Conservation (phyloP, 2,329 filamentous ascomycete species). For the Alternaria viburni region DNA sequence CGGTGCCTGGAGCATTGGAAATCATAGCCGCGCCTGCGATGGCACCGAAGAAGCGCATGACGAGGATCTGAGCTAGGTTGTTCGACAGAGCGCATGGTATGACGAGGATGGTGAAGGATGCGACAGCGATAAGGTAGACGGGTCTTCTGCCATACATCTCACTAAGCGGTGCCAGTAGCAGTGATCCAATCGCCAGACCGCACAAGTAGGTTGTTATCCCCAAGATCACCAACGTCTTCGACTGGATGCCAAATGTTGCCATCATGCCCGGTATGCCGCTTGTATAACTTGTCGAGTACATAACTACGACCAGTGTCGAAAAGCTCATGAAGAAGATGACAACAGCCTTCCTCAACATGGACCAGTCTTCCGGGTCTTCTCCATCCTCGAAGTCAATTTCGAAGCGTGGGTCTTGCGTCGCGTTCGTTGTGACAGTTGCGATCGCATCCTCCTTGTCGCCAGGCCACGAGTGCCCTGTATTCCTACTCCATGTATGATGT, state of each 20-base stretch:
- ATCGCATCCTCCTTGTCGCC: slow-evolving; percentile 34
- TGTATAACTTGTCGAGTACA: slow-evolving; percentile 80
- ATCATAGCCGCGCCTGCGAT: slow-evolving; percentile 81
- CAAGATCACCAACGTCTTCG: slow-evolving; percentile 69
- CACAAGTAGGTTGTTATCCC: slow-evolving; percentile 81
- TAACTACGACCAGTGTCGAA: slow-evolving; percentile 58
- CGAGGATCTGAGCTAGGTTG: slow-evolving; percentile 71
- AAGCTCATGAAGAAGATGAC: slow-evolving; percentile 63
- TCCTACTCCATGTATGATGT: slow-evolving; percentile 43
- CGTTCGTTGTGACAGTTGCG: slow-evolving; percentile 43
- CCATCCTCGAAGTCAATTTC: slow-evolving; percentile 71
- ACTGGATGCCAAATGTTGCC: slow-evolving; percentile 66
- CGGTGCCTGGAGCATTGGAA: slow-evolving; percentile 79
- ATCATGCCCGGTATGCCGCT: slow-evolving; percentile 73
- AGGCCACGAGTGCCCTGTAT: slow-evolving; percentile 38
- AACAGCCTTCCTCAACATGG: slow-evolving; percentile 62
- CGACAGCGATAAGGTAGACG: slow-evolving; percentile 72
- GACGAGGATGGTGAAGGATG: slow-evolving; percentile 70
- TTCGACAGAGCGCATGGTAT: slow-evolving; percentile 74
- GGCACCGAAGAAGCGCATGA: slow-evolving; percentile 75
- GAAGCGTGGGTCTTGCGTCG: slow-evolving; percentile 62
- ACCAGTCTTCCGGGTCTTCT: slow-evolving; percentile 73
- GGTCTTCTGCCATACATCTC: slow-evolving; percentile 72
- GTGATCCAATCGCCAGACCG: slow-evolving; percentile 73
- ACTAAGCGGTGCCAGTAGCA: slow-evolving; percentile 76